Evolutionary conservation across 352 stramenopile species (phyloP).

Genomic region (Pythium brachiatum): DNA sequence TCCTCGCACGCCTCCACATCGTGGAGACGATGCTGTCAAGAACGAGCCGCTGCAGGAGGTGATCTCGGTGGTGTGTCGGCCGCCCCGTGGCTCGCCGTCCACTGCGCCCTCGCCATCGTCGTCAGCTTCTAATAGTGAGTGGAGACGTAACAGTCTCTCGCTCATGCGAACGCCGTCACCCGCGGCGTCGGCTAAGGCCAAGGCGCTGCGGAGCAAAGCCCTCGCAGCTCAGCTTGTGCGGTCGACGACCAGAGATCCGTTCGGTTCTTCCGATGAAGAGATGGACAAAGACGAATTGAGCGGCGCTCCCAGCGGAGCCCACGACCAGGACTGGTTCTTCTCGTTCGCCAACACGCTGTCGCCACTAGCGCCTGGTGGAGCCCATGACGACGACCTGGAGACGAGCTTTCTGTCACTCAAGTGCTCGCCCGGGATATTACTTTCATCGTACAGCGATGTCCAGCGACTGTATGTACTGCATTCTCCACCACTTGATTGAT

Average conservation of each 20-base stretch:
- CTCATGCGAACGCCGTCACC: slow-evolving; percentile 26
- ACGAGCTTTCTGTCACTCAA: slow-evolving; percentile 55
- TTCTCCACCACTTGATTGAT: not conserved
- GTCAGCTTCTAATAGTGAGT: slow-evolving; percentile 6
- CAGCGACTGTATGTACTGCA: slow-evolving; percentile 57
- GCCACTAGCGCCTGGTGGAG: slow-evolving; percentile 38
- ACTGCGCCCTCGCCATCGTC: slow-evolving; percentile 14
- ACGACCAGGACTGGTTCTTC: slow-evolving; percentile 78
- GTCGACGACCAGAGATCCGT: slow-evolving; percentile 12
- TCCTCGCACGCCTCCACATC: slow-evolving; percentile 8
- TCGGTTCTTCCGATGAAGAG: slow-evolving; percentile 22
- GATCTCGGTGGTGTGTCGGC: slow-evolving; percentile 3
- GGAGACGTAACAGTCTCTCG: slow-evolving; percentile 26
- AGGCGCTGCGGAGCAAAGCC: slow-evolving; percentile 5
- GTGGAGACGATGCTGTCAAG: slow-evolving; percentile 1
- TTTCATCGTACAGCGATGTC: slow-evolving; percentile 49
- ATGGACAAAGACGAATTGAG: slow-evolving; percentile 20
- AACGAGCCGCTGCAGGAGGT: slow-evolving; percentile 12
- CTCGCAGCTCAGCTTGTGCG: not conserved
- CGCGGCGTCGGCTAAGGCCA: slow-evolving; percentile 4
- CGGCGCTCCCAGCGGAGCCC: slow-evolving; percentile 30
- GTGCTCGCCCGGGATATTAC: slow-evolving; percentile 61
- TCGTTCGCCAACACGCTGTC: slow-evolving; percentile 78
- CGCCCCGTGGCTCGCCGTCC: slow-evolving; percentile 1
- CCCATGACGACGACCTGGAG: slow-evolving; percentile 51